Evolutionary conservation across 495 filamentous ascomycete species (phyloP), one percentile per base, ranked within the genome.

Genomic region (Sabuloglossum arenarium): DNA sequence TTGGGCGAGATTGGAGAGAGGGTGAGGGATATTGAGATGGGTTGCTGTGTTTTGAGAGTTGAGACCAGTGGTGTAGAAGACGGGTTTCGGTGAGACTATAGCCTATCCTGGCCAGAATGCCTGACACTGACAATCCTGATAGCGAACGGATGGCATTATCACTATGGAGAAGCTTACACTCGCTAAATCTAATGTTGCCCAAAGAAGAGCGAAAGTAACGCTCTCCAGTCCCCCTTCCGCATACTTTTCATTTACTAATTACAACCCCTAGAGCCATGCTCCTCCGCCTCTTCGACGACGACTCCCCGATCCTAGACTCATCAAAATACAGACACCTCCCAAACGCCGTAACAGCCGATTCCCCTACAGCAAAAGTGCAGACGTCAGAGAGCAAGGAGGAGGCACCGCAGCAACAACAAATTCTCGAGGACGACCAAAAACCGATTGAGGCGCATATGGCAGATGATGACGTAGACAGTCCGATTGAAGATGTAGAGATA

Each of bases 141-240:
- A 78, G 73, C 53, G 88, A 95, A 65, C 73, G 75, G 14, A 87
- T 94, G 77, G 81, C 88, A 1, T 72, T 98, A 46, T 90, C 91
- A 8, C 70, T 98, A 24, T 98, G 91, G 91, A 81, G 88, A 65
- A 88, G 85, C 56, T 70, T 91, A 60, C 78, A 86, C 58, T 85
- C 79, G 1, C 69, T 95, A 53, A 98, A 97, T 67, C 77, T 98
- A 42, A 98, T 98, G 91, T 71, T 96, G 60, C 88, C 88, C 53
- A 98, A 97, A 70, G 91, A 98, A 64, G 91, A 98, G 50, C 79
- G 91, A 30, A 82, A 65, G 59, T 63, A 49, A 52, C 59, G 56
- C n/a, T 0, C 19, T n/a, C 14, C 3, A 24, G 0, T 2, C 5
- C 19, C 31, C 21, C 27, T 51, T 32, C 6, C 19, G 4, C 21